Evolutionary conservation across 2,329 filamentous ascomycete genomes (phyloP), one percentile per base, ranked within the genome.

Genomic region (Phialophora tarda): DNA sequence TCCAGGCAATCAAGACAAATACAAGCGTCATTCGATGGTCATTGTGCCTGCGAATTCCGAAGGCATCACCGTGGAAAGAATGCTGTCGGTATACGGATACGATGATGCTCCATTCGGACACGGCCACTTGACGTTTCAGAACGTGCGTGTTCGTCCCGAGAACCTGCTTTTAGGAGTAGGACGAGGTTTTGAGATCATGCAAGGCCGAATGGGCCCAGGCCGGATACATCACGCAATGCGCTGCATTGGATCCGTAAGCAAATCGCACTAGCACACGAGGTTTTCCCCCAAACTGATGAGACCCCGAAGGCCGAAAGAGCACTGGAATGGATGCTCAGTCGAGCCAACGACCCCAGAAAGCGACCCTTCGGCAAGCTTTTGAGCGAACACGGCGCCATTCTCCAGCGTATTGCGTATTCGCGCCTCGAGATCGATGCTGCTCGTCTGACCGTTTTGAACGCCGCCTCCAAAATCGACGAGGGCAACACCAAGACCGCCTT

Each of bases 161-260:
- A 94, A 91, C 82, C 89, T 98, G 75, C 91, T 97, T 11, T 89
- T 99, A 2, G 94, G 94, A 67, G 92, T 95, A 78, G 95, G 95
- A 71, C 89, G 92, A 70, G 95, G 95, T 24, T 99, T 98, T 78
- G 95, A 99, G 80, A 97, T 99, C 76, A 97, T 99, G 76, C 95
- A 99, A 79, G 95, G 95, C 64, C 91, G 95, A 73, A 89, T 99
- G 24, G 95, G 95, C 0, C 95, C 95, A 1, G 95, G 95, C 34
- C 91, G 95, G 65, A 98, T 99, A 77, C 95, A 99, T 82, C 95
- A 99, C 82, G 92, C 93, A 65, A 99, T 99, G 95, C 89, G 95
- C 70, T 89, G 88, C 68, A 95, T 99, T 76, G 95, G 95, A 60
- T 90, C 92, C 59, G 89, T 68, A 63, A 65, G 34, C 14, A n/a